Evolutionary conservation across 768 basidiomycete genomes (phyloP), one percentile per base, ranked within the genome.

Genomic region (Lactarius pseudohatsudake): DNA sequence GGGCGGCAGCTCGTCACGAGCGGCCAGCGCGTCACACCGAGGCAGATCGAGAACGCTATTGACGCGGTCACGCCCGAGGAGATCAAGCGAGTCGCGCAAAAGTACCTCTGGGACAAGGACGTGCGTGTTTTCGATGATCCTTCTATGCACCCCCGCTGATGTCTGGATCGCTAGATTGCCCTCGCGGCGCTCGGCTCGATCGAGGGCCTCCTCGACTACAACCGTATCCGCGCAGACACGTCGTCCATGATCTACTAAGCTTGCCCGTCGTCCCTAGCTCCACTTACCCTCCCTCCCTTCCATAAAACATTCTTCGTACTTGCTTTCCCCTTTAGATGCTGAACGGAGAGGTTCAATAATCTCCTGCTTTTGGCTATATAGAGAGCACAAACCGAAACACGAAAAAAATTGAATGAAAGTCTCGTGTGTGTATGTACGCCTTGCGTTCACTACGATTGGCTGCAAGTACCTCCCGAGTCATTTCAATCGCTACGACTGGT

Each of bases 81-180:
- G 76, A 94, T 99, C 78, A 90, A 91, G 82, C 86, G 93, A 20
- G 94, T 95, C 66, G 97, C 95, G 54, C 89, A 92, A 81, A 96
- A 94, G 81, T 97, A 97, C 78, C 84, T 97, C 18, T 97, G 94
- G 94, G 95, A 98, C 77, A 91, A 92, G 79, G 95, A 97, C 77
- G 91, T 94, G 75, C 73, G 86, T 81, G 47, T 5, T 15, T 11
- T 32, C 30, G 32, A 7, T 32, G 32, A 32, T 59, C 32, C 32
- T 58, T 43, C 34, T 34, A 13, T 32, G 6, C 5, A 4, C 43
- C 26, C 36, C 28, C 28, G 26, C 4, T 45, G 34, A 43, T 43
- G 47, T 45, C 30, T 40, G 13, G 26, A 38, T 38, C 18, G 3
- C 60, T 16, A 92, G 89, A 81, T 95, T 70, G 88, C 94, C 3